phyloP scores from a whole-genome alignment of 2,329 filamentous ascomycete genomes.

The Pestalotiopsis fici region DNA sequence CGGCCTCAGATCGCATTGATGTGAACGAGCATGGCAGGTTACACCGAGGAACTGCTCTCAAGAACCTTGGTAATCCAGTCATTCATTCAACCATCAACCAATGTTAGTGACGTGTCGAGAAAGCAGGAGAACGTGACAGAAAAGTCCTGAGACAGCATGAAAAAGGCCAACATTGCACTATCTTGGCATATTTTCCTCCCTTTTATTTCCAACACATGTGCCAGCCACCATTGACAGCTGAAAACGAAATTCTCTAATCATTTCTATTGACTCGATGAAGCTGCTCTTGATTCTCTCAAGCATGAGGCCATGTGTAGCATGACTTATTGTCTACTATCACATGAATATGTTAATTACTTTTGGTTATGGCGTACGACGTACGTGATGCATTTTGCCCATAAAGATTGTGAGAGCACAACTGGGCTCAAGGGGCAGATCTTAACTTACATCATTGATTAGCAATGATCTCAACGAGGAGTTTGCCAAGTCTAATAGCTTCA shows the following conservation, averaged over 20 bases:
- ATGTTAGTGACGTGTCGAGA: not conserved
- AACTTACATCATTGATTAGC: not conserved
- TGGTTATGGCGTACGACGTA: too few relatives aligned
- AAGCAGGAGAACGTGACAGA: not conserved
- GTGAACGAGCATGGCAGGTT: not conserved
- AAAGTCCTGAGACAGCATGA: not conserved
- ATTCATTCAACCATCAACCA: not conserved
- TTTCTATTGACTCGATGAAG: too few relatives aligned
- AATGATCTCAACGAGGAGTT: not conserved
- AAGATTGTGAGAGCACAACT: not conserved
- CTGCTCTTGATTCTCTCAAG: too few relatives aligned
- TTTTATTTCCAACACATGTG: too few relatives aligned
- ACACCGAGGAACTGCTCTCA: not conserved
- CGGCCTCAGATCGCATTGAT: not conserved
- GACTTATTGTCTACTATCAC: too few relatives aligned
- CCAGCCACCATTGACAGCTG: too few relatives aligned
- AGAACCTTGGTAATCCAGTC: not conserved
- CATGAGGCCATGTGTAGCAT: too few relatives aligned
- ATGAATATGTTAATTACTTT: not conserved
- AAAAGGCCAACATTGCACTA: too few relatives aligned
- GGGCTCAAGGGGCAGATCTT: not conserved
- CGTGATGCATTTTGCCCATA: not conserved
- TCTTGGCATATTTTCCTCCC: too few relatives aligned
- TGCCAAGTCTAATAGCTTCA: not conserved
- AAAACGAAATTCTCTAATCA: too few relatives aligned